Evolutionary conservation across 768 basidiomycete species (phyloP), one percentile per base, ranked within the genome.

Genomic region (Rhizopogon rudus): DNA sequence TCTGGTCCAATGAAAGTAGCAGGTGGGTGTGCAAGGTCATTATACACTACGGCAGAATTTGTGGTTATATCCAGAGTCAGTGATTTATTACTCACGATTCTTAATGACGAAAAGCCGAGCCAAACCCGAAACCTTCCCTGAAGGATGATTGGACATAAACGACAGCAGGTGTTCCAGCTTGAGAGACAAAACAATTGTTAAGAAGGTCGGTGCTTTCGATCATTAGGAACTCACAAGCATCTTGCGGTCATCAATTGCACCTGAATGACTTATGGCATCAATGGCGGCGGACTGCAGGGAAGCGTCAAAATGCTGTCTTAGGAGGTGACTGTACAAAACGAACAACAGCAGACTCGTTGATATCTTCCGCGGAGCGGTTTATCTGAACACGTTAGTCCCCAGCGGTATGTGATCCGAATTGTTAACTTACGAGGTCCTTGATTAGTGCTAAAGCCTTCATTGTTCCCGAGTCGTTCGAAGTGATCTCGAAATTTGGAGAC

Each of bases 11-110:
- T 68, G 59, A 75, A 83, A 1, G 91, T 89, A 6, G 83, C 73
- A 6, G 91, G 79, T 2, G 92, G 92, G 67, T 93, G 92, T 0
- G 82, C 69, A 14, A 96, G 79, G 67, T 94, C 93, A 58, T 87
- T 82, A 68, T 91, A 93, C 55, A 91, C 89, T 91, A 59, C 25
- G 14, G 60, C 40, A 6, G 20, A n/a, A n/a, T 52, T 49, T 33
- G 33, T 28, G 31, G 33, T 29, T 17, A 48, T 58, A 20, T 53
- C 7, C 16, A n/a, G 17, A 22, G 3, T 33, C 31, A 17, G 3
- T 5, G 20, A 16, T 6, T 14, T 22, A 20, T 35, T 7, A 75
- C 87, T 57, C 56, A 90, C 90, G 63, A 35, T 82, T 73, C 62
- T 83, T 71, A 40, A 91, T 68, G 42, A 73, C 62, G 16, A 56